Evolutionary conservation across 306 rosid genomes (phyloP), one percentile per base, ranked within the genome.

Genomic region (Fragaria ananassa): DNA sequence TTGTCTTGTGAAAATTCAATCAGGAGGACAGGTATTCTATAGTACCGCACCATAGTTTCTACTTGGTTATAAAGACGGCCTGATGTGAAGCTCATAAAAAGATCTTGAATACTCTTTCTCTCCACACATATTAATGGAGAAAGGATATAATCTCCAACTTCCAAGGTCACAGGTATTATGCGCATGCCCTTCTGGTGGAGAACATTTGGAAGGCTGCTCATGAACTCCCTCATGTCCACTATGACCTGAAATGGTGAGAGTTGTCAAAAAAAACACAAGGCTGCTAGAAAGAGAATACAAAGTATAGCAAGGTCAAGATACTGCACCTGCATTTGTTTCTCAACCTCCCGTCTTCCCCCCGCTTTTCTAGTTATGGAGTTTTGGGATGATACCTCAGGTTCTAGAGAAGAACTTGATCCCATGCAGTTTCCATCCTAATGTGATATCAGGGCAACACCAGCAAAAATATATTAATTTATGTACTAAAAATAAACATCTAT

Each of bases 201-300:
- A 85, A 94, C 94, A 84, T 87, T 92, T 68, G 98, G 98, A 78
- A 94, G 98, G 88, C 95, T 95, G 85, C 98, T 95, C 98, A 95
- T 95, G 89, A 95, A 95, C 83, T 95, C 98, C 71, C 98, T 83
- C 98, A 92, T 90, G 87, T 95, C 98, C 75, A 95, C 98, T 74
- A 92, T 90, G 81, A 95, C 87, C 98, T 95, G 91, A 88, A 80
- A 84, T 80, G 25, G 47, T 79, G 72, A 60, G 82, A 71, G 80
- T 66, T 37, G 6, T 69, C 60, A 35, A 51, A 49, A 49, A 49
- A 81, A 70, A 47, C 62, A 81, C 58, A 49, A 74, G 70, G 21
- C 63, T 25, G 49, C 75, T 64, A 70, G 65, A 46, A 57, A 72
- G 39, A 70, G 69, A 18, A 61, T 76, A 82, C 31, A 75, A 25